phyloP scores from a whole-genome alignment of 257 asterid species.

The Nicotiana sylvestris region DNA sequence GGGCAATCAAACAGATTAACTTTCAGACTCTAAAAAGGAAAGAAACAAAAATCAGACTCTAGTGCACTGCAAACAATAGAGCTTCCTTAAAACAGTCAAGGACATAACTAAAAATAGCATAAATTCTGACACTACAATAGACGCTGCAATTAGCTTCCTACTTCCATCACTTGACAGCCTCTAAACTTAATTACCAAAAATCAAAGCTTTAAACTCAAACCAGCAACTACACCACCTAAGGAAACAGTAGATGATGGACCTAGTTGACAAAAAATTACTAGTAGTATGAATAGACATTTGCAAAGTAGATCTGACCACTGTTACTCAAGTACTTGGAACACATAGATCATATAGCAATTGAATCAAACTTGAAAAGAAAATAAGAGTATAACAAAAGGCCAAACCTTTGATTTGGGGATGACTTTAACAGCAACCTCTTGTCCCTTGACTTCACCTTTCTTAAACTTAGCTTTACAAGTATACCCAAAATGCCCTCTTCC shows the following conservation, averaged over 20 bases:
- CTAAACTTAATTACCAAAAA: background rate
- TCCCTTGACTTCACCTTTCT: conserved; percentile 82
- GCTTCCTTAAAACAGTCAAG: background rate
- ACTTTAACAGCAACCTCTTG: conserved; percentile 90
- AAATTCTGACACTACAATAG: background rate
- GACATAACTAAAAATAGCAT: background rate
- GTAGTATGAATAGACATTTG: background rate
- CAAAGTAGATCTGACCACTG: conserved; percentile 24
- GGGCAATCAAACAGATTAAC: background rate
- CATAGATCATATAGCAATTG: background rate
- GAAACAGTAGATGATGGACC: background rate
- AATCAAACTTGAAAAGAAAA: background rate
- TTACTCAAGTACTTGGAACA: background rate
- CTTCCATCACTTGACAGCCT: background rate
- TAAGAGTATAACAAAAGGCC: conserved; percentile 1
- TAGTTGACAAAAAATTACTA: background rate
- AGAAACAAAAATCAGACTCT: background rate
- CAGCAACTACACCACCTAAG: background rate
- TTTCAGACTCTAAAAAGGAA: background rate
- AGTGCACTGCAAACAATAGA: background rate
- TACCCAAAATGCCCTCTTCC: conserved; percentile 98
- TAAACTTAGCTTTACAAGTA: conserved; percentile 79
- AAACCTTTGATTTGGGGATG: conserved; percentile 89
- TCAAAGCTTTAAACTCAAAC: background rate
- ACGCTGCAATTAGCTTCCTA: background rate